phyloP scores from a whole-genome alignment of 148 eudicot species.

The Camellia japonica region DNA sequence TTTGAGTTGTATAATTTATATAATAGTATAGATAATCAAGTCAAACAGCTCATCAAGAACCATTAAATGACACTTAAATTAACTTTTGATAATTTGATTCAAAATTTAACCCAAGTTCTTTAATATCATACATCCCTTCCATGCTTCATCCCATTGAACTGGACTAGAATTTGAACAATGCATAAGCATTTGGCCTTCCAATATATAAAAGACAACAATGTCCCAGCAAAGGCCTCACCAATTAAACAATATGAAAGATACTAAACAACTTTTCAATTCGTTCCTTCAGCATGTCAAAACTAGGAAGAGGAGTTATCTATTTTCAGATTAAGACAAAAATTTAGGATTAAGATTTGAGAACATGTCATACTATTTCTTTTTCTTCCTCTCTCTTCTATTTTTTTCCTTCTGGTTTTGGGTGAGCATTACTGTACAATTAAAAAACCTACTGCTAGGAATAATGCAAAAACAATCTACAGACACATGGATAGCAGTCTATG shows the following conservation, averaged over 20 bases:
- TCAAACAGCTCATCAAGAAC: no score
- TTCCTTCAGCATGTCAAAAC: background rate
- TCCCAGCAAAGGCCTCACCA: background rate
- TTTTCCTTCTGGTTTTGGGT: background rate
- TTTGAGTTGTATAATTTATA: no score
- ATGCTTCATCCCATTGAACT: background rate
- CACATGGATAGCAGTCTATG: background rate
- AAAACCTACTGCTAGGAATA: background rate
- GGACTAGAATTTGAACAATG: background rate
- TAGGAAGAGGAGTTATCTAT: background rate
- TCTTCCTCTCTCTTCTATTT: no score
- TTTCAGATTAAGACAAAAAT: background rate
- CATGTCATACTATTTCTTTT: background rate
- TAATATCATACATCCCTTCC: background rate
- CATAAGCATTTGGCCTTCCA: background rate
- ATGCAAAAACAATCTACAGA: background rate
- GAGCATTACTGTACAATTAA: conserved; percentile 18
- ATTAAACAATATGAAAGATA: background rate
- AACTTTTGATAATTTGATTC: no score
- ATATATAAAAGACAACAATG: background rate
- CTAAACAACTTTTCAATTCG: background rate
- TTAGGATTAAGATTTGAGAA: background rate
- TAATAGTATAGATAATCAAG: no score
- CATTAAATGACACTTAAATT: no score
- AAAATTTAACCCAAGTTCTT: no score